Conservation (phyloP, 2,329 filamentous ascomycete genomes). For the Graphium sp. region DNA sequence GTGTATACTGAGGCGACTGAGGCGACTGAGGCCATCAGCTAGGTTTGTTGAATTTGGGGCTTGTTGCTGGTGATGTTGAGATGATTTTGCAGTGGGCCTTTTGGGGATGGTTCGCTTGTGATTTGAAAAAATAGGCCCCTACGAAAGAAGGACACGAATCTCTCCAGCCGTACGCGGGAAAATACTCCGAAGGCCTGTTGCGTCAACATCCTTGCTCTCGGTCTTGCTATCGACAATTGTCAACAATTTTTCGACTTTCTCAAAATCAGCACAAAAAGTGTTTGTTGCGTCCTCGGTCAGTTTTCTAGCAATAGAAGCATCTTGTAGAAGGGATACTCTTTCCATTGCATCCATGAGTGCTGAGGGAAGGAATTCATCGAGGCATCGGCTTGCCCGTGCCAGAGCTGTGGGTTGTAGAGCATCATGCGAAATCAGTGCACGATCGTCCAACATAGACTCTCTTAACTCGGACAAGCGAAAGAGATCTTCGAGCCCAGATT, state of each 20-base stretch:
- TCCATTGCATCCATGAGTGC: constrained; percentile 85
- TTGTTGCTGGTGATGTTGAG: too few species aligned
- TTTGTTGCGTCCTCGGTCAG: constrained; percentile 74
- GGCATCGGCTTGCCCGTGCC: constrained; percentile 50
- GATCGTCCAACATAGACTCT: constrained; percentile 26
- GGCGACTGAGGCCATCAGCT: too few species aligned
- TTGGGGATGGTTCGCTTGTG: constrained; percentile 8
- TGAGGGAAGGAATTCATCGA: constrained; percentile 85
- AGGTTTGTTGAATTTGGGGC: too few species aligned
- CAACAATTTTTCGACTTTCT: constrained; percentile 33
- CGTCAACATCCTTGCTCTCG: constrained; percentile 10
- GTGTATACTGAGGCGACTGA: too few species aligned
- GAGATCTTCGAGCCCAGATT: constrained; percentile 56
- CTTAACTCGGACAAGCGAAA: constrained; percentile 17
- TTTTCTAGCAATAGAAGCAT: constrained; percentile 52
- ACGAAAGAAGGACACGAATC: constrained; percentile 41
- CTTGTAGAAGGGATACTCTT: constrained; percentile 58
- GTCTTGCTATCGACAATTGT: constrained; percentile 19
- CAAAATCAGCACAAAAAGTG: constrained; percentile 75
- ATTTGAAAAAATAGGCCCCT: constrained; percentile 5
- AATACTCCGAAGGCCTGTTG: constrained; percentile 19
- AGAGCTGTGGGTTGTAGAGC: constrained; percentile 44
- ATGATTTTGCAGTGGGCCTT: constrained; percentile 16
- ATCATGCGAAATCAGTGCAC: constrained; percentile 26
- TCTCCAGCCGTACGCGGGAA: constrained; percentile 45